A percentile compares a stretch with the other conserved stretches of the same genome.
Evolutionary conservation across 1,284 basidiomycete genomes (phyloP).

Genomic region (Pseudozyma tsukubaensis): DNA sequence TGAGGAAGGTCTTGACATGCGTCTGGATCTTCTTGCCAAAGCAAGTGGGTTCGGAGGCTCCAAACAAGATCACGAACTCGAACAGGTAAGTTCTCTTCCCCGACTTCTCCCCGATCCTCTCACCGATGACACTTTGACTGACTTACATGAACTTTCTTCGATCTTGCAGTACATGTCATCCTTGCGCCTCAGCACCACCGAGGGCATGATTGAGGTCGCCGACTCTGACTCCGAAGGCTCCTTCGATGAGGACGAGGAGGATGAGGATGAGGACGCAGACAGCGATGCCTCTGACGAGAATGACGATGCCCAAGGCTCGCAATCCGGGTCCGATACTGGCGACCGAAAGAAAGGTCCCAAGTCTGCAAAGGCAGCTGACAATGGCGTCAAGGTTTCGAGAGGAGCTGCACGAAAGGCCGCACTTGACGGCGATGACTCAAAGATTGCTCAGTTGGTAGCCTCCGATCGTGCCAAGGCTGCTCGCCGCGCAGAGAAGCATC

Average conservation of each 20-base stretch:
- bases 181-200: slow-evolving; percentile 39
- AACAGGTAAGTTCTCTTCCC: slow-evolving; percentile 40
- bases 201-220: slow-evolving; percentile 44
- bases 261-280: background rate
- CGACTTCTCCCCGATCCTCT: too few relatives aligned
- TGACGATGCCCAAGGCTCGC: slow-evolving; percentile 25
- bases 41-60: slow-evolving; percentile 62
- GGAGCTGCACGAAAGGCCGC: slow-evolving; percentile 40
- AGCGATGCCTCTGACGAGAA: slow-evolving; percentile 12
- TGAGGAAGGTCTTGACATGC: slow-evolving; percentile 16
- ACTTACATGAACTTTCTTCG: too few relatives aligned
- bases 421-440: slow-evolving; percentile 33
- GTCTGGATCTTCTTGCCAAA: slow-evolving; percentile 58
- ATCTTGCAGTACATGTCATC: slow-evolving; percentile 48
- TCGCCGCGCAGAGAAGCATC: slow-evolving; percentile 51
- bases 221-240: slow-evolving; percentile 16
- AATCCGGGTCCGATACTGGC: slow-evolving; percentile 77
- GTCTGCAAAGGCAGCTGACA: slow-evolving; percentile 73
- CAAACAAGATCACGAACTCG: slow-evolving; percentile 54
- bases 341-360: slow-evolving; percentile 70
- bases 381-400: slow-evolving; percentile 67
- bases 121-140: too few relatives aligned
- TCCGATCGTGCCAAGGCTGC: slow-evolving; percentile 47
- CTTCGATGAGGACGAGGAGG: slow-evolving; percentile 9
- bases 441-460: slow-evolving; percentile 54